phyloP scores from a whole-genome alignment of 331 rosid species.

The Dryas integrifolia region DNA sequence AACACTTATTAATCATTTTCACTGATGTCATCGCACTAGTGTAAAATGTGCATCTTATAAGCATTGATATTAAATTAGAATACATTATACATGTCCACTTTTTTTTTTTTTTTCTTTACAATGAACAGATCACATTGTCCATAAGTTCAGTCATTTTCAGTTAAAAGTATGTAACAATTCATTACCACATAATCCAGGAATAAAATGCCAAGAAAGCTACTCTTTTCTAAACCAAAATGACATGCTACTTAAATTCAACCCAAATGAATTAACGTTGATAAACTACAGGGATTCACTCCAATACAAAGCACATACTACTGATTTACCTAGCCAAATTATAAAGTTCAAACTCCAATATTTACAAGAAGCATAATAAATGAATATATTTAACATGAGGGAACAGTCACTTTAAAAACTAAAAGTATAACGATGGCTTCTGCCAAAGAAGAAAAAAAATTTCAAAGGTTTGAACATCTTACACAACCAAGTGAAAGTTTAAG shows the following conservation, averaged over 20 bases:
- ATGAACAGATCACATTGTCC: too few species aligned
- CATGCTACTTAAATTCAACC: background rate
- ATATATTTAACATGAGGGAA: background rate
- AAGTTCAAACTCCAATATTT: background rate
- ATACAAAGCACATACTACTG: background rate
- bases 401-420: background rate
- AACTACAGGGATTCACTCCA: background rate
- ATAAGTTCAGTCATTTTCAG: too few species aligned
- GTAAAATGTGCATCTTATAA: too few species aligned
- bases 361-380: slow-evolving; percentile 3
- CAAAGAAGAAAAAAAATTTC: background rate
- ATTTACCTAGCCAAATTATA: background rate
- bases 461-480: background rate
- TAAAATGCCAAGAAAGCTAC: background rate
- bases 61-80: too few species aligned
- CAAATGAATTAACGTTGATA: background rate
- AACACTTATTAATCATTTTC: too few species aligned
- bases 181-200: too few species aligned
- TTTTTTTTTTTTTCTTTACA: too few species aligned
- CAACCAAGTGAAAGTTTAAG: background rate
- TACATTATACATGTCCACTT: too few species aligned
- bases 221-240: background rate
- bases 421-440: background rate
- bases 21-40: too few species aligned
- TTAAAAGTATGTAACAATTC: too few species aligned